Conservation (phyloP, 805 yeast genomes). For the Starmerella cellae region DNA sequence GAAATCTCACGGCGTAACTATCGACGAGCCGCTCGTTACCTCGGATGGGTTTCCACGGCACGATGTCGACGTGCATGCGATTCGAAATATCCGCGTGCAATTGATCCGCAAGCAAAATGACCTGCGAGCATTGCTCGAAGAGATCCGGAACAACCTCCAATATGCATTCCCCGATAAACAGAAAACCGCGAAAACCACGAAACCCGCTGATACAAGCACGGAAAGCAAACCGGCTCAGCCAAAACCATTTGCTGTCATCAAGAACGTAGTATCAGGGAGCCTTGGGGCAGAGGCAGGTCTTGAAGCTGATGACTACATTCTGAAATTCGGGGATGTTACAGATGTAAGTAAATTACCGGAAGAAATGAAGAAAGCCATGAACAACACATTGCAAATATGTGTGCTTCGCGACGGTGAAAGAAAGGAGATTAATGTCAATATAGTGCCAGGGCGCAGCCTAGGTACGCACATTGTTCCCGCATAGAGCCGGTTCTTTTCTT, state of each 20-base stretch:
- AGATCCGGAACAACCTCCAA: slow-evolving; percentile 37
- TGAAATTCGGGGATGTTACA: slow-evolving; percentile 41
- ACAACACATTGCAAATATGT: not conserved
- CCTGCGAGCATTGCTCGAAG: slow-evolving; percentile 35
- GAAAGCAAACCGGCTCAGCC: not conserved
- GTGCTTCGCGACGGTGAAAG: slow-evolving; percentile 1
- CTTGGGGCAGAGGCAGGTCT: slow-evolving; percentile 53
- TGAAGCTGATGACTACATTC: slow-evolving; percentile 39
- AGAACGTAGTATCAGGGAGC: slow-evolving; percentile 37
- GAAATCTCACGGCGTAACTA: slow-evolving; percentile 37
- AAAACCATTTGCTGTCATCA: slow-evolving; percentile 29
- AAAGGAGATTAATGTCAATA: not conserved
- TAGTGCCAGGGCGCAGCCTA: slow-evolving; percentile 7
- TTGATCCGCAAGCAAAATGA: slow-evolving; percentile 64
- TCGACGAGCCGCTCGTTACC: slow-evolving; percentile 53
- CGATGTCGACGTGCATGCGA: slow-evolving; percentile 65
- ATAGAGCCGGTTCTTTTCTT: too few species aligned
- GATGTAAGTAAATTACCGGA: slow-evolving; percentile 45
- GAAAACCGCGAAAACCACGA: not conserved
- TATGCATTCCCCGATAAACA: slow-evolving; percentile 26
- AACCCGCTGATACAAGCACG: not conserved
- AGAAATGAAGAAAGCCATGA: slow-evolving; percentile 3
- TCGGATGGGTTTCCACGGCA: slow-evolving; percentile 73
- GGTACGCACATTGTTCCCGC: slow-evolving; percentile 17
- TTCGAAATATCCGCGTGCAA: slow-evolving; percentile 48